Evolutionary conservation across 2,329 filamentous ascomycete species (phyloP), one percentile per base, ranked within the genome.

Genomic region (Xylaria digitata): DNA sequence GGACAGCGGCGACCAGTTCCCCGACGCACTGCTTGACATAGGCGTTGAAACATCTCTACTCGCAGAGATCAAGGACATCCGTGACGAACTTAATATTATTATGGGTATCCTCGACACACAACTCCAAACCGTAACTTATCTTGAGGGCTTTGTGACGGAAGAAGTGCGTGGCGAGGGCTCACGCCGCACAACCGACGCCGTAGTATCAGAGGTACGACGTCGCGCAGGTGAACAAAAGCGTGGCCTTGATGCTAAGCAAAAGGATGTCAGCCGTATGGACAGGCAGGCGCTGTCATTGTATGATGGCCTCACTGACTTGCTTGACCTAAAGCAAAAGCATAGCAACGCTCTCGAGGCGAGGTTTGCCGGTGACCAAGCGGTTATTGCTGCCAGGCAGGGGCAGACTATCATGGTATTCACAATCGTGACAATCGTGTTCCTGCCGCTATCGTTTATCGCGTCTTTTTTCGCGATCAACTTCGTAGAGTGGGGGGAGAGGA

Each of bases 311-410:
- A 88, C 85, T 0, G 85, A 90, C 70, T 78, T 91, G 5, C 83
- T 91, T 0, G 89, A 91, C 69, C 82, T 90, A 0, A 91, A 91
- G 72, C 89, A 91, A 72, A 90, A 90, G 75, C 88, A 91, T 65
- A 88, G 87, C 69, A 91, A 90, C 76, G 87, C 87, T 0, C 85
- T 90, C 53, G 89, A 91, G 74, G 89, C 88, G 1, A 84, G 88
- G 2, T 90, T 86, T 59, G 84, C 85, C 0, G 80, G 85, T 19
- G 86, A 90, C 56, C 87, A 90, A 75, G 88, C 89, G 0, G 83
- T 86, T 2, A 85, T 86, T 0, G 89, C 88, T 0, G 86, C 87
- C 0, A 81, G 84, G 7, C 78, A 82, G 54, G 80, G 80, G 7
- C 81, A 82, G 73, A 82, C 80, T 0, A 76, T 83, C 53, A 80